phyloP scores from a whole-genome alignment of 805 yeast species.

The Kodamaea restingae region DNA sequence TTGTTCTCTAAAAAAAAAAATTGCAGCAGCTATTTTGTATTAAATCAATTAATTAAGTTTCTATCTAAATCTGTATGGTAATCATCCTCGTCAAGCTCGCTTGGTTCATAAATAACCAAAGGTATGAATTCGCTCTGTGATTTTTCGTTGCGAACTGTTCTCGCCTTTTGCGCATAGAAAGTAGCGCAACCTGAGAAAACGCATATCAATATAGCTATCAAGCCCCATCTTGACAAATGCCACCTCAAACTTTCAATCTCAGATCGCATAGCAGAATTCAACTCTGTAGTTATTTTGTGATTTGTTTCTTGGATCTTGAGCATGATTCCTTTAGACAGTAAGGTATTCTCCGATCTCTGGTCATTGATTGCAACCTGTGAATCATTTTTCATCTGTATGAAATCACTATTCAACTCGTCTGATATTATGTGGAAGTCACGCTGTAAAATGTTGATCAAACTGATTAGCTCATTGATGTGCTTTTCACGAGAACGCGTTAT shows the following conservation, averaged over 20 bases:
- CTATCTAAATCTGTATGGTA: slow-evolving; percentile 54
- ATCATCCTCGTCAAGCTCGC: slow-evolving; percentile 52
- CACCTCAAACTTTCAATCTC: slow-evolving; percentile 88
- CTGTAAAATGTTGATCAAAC: slow-evolving; percentile 63
- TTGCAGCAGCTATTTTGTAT: no score
- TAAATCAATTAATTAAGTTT: slow-evolving; percentile 8
- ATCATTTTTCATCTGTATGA: slow-evolving; percentile 61
- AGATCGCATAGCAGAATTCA: slow-evolving; percentile 76
- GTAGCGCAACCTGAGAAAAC: slow-evolving; percentile 52
- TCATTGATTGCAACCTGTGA: slow-evolving; percentile 80
- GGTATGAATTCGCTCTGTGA: slow-evolving; percentile 38
- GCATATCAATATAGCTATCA: slow-evolving; percentile 65
- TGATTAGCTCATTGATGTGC: slow-evolving; percentile 63
- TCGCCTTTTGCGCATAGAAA: slow-evolving; percentile 45
- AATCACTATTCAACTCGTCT: slow-evolving; percentile 68
- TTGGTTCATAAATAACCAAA: slow-evolving; percentile 41
- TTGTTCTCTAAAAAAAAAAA: background rate
- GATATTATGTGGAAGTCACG: slow-evolving; percentile 67
- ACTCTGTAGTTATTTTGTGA: slow-evolving; percentile 77
- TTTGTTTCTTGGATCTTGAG: slow-evolving; percentile 75
- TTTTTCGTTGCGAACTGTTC: slow-evolving; percentile 17
- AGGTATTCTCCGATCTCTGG: slow-evolving; percentile 78
- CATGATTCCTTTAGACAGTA: slow-evolving; percentile 64
- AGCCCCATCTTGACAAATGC: slow-evolving; percentile 88
- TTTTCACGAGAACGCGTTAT: slow-evolving; percentile 67